These are phyloP conservation scores for Lentinus polychrous DNA, from an alignment of 1,284 basidiomycete species.

Conservation along the genomic window DNA sequence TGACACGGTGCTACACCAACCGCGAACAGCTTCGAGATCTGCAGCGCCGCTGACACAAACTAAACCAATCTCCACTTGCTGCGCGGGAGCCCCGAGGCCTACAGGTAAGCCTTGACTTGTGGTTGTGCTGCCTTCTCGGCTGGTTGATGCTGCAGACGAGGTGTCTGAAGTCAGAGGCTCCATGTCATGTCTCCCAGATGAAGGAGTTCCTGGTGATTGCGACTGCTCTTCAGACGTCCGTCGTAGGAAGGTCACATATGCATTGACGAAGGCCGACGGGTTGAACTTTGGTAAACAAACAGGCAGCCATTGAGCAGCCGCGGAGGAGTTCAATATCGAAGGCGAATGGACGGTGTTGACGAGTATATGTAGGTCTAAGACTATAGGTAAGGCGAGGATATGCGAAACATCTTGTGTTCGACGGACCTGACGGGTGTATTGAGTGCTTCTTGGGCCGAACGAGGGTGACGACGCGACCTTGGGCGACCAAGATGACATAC, in stretches of 20 bases:
- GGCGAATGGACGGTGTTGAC: slow-evolving; percentile 75
- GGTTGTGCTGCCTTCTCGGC: background rate
- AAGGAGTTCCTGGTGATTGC: background rate
- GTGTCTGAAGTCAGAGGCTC: background rate
- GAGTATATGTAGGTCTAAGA: slow-evolving; percentile 77
- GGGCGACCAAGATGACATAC: slow-evolving; percentile 82
- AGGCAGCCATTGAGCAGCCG: slow-evolving; percentile 87
- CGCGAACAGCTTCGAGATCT: slow-evolving; percentile 63
- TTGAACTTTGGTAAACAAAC: slow-evolving; percentile 96
- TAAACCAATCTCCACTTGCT: slow-evolving; percentile 38
- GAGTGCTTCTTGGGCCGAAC: slow-evolving; percentile 89
- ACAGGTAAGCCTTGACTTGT: background rate
- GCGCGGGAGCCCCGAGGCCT: background rate
- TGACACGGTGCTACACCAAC: slow-evolving; percentile 64
- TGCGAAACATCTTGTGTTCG: background rate
- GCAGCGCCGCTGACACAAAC: slow-evolving; percentile 63
- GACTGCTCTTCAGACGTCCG: slow-evolving; percentile 13
- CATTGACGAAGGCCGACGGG: slow-evolving; percentile 85
- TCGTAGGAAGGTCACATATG: slow-evolving; percentile 76
- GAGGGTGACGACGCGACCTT: slow-evolving; percentile 79
- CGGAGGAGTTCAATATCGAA: slow-evolving; percentile 63
- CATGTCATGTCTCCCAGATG: slow-evolving; percentile 1
- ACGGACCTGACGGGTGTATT: slow-evolving; percentile 84
- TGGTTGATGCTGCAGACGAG: background rate
- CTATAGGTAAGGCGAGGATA: slow-evolving; percentile 1